Percentiles rank a stretch among this genome's conserved stretches.
Conservation (phyloP, 768 basidiomycete species). For the Candolleomyces eurysporus region DNA sequence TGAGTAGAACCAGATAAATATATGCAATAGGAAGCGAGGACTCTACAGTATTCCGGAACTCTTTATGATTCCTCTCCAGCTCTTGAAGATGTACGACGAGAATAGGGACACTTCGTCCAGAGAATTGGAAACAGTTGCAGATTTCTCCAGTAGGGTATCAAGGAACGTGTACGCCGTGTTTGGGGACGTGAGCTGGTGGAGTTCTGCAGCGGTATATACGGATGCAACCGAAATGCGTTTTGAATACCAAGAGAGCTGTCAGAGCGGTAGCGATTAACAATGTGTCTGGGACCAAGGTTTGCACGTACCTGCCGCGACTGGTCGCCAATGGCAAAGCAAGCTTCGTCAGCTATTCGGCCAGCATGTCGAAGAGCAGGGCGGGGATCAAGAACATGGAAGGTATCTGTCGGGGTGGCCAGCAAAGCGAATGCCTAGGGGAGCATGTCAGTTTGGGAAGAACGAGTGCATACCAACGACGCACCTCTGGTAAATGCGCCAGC, state of each 20-base stretch:
- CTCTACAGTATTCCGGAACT: conserved; percentile 56
- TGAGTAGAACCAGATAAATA: no score
- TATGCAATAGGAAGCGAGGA: no score
- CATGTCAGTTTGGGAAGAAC: neutral
- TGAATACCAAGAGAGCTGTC: conserved; percentile 71
- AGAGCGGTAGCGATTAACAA: conserved; percentile 6
- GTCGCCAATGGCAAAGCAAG: conserved; percentile 59
- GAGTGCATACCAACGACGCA: conserved; percentile 24
- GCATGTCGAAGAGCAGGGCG: conserved; percentile 61
- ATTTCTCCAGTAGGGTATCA: conserved; percentile 55
- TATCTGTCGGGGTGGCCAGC: conserved; percentile 50
- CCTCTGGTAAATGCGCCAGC: conserved; percentile 64
- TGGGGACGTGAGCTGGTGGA: conserved; percentile 82
- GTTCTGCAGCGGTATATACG: conserved; percentile 76
- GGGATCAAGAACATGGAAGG: conserved; percentile 56
- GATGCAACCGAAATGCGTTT: conserved; percentile 62
- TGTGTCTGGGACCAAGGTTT: neutral
- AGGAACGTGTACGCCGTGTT: conserved; percentile 65
- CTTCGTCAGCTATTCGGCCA: conserved; percentile 62
- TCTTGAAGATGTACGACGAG: conserved; percentile 58
- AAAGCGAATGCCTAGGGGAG: conserved; percentile 67
- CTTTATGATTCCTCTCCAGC: conserved; percentile 71
- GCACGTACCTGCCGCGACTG: conserved; percentile 50
- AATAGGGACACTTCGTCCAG: conserved; percentile 55
- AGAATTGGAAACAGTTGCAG: conserved; percentile 41